Evolutionary conservation across 768 basidiomycete species (phyloP).

Genomic region (Tricholoma flavovirens): DNA sequence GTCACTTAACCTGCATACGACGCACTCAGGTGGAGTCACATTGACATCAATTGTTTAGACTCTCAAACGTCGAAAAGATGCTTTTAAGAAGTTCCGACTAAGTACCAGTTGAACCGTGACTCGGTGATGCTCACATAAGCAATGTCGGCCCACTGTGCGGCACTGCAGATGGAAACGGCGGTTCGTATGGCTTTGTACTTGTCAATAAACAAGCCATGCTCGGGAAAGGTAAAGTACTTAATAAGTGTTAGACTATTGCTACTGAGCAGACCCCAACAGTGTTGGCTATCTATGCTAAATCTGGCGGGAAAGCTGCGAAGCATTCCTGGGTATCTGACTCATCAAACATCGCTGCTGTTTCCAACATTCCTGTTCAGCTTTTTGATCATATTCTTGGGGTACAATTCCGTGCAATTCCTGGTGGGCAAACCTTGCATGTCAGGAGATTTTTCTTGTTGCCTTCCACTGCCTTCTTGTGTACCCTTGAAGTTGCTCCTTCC

Average conservation of each 20-base stretch:
- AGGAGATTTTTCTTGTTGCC: background rate
- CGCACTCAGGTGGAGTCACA: no score
- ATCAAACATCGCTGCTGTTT: no score
- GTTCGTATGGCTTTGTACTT: background rate
- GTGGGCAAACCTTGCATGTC: background rate
- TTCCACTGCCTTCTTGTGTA: background rate
- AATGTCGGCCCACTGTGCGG: background rate
- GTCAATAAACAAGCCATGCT: background rate
- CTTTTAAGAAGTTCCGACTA: background rate
- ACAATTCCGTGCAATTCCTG: background rate
- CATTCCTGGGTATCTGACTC: background rate
- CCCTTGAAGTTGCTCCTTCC: background rate
- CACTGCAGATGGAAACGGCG: background rate
- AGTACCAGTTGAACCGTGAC: background rate
- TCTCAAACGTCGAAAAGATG: constrained; percentile 2
- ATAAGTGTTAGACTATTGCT: no score
- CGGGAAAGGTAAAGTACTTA: background rate
- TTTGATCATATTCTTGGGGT: no score
- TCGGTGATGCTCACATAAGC: constrained; percentile 4
- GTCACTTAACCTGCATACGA: no score
- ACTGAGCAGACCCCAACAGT: background rate
- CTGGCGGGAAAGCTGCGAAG: background rate
- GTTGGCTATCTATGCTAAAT: background rate
- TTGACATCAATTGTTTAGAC: background rate
- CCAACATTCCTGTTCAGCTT: no score